Evolutionary conservation across 345 rosid species (phyloP), one percentile per base, ranked within the genome.

Genomic region (Lumnitzera racemosa): DNA sequence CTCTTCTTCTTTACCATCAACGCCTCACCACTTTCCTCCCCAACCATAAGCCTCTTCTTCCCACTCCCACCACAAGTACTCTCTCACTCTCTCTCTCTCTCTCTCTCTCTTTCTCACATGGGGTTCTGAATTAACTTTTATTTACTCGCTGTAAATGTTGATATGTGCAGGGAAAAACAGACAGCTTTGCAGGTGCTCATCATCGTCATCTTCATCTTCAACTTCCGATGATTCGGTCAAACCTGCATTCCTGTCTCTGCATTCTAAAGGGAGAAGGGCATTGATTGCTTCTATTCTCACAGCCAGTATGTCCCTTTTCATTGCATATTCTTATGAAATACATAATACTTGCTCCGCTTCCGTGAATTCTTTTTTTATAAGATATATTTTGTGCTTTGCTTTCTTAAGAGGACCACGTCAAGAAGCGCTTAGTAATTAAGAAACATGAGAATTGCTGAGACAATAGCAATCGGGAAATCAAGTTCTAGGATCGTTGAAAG

Each of bases 241-340:
- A 55, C 70, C 72, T 50, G 49, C 13, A 14, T 41, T 55, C 12
- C 61, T 63, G 29, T 53, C 77, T 57, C 67, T 61, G 59, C 64
- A 41, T 12, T 61, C 48, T 0, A 73, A 80, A 31, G 81, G 83
- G 61, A 83, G 95, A 65, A 83, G 96, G 63, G 77, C 80, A 52
- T 62, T 91, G 31, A 56, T 91, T 65, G 86, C 76, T 64, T 78
- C 78, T 70, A 71, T 91, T 46, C 70, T 91, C 41, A 51, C 78
- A 13, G 47, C 86, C 13, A 87, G 96, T 88, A 67, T 51, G 75
- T 71, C 27, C 62, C 12, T 43, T 49, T 56, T 23, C 11, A 24
- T 27, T 16, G 15, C 47, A 11, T 20, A 20, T n/a, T 58, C 25
- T 16, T 36, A 14, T 12, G 14, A 15, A 20, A 23, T 24, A 23